Evolutionary conservation across 352 stramenopile genomes (phyloP).

Genomic region (Plasmopara halstedii): DNA sequence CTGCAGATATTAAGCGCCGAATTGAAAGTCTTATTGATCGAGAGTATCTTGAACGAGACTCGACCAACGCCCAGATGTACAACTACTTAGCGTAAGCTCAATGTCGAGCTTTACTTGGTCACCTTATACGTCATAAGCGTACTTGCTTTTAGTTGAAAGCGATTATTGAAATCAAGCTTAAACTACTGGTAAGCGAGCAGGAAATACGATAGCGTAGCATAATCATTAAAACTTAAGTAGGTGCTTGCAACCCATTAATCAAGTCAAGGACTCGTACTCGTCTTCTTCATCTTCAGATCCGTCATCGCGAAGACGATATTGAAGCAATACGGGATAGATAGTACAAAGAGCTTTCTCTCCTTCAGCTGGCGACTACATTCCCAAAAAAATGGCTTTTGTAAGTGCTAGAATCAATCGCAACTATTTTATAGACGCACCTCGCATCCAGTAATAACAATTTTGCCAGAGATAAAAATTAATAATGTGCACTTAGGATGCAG

Average conservation of each 20-base stretch:
- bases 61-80: conserved; percentile 74
- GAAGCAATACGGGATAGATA: conserved; percentile 49
- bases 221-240: conserved; percentile 16
- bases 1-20: conserved; percentile 79
- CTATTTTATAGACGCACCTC: conserved; percentile 34
- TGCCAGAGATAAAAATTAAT: conserved; percentile 98
- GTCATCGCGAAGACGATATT: conserved; percentile 35
- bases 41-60: conserved; percentile 84
- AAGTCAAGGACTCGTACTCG: conserved; percentile 2
- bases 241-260: conserved; percentile 21
- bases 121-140: neutral
- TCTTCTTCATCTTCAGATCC: conserved; percentile 20
- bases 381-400: neutral
- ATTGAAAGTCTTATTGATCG: conserved; percentile 88
- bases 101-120: conserved; percentile 1
- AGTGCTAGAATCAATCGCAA: neutral
- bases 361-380: conserved; percentile 14
- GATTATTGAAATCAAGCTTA: conserved; percentile 13
- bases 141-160: conserved; percentile 2
- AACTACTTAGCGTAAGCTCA: conserved; percentile 72
- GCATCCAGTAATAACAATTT: conserved; percentile 94
- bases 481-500: conserved; percentile 96
- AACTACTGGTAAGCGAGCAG: conserved; percentile 7
- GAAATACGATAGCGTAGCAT: conserved; percentile 7
- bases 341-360: conserved; percentile 41